phyloP scores from a whole-genome alignment of 2,329 filamentous ascomycete species.

The Epichloe sibirici region DNA sequence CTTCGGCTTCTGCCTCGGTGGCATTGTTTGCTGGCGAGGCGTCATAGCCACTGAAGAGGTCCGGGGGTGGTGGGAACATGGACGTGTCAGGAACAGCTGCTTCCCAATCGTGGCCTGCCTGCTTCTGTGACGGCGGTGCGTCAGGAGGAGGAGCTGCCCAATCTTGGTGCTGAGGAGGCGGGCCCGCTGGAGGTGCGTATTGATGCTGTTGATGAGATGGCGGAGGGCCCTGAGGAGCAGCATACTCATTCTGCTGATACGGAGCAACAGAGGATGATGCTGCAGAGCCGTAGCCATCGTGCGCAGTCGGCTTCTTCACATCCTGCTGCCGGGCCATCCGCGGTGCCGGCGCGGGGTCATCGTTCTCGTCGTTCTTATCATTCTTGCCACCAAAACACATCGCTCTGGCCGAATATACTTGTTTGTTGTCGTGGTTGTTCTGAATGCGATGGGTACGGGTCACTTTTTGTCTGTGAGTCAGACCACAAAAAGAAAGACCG shows the following conservation, averaged over 20 bases:
- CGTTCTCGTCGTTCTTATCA: conserved; percentile 22
- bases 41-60: conserved; percentile 51
- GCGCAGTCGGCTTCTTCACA: conserved; percentile 11
- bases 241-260: conserved; percentile 6
- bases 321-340: conserved; percentile 22
- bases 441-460: no score
- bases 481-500: no score
- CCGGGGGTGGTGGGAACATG: conserved; percentile 60
- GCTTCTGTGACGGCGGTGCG: conserved; percentile 16
- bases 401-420: background rate
- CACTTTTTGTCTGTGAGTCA: no score
- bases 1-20: conserved; percentile 47
- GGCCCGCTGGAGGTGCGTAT: conserved; percentile 18
- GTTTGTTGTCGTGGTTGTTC: background rate
- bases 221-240: conserved; percentile 21
- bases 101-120: conserved; percentile 54
- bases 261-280: conserved; percentile 11
- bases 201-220: conserved; percentile 11
- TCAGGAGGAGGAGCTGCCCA: conserved; percentile 26
- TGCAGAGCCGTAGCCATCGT: background rate
- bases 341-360: conserved; percentile 28
- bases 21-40: conserved; percentile 59
- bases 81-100: conserved; percentile 59
- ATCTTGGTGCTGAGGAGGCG: conserved; percentile 14
- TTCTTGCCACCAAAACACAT: conserved; percentile 41